phyloP scores from a whole-genome alignment of 2,329 filamentous ascomycete species.

The Curvularia spicifera region DNA sequence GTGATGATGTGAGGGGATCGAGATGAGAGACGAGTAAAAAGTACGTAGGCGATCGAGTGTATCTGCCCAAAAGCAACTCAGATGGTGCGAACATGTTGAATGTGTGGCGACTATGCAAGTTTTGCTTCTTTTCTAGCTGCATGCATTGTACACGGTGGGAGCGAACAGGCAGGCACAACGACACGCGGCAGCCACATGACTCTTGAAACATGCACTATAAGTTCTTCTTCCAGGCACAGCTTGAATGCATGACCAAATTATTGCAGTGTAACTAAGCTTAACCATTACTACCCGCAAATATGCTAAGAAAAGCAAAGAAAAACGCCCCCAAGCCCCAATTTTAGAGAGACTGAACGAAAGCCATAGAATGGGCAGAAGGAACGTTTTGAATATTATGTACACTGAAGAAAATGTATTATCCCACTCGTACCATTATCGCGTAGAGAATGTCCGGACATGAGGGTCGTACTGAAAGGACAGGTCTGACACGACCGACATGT shows the following conservation, averaged over 20 bases:
- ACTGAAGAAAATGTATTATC: neutral
- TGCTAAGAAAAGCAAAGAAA: neutral
- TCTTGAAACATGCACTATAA: neutral
- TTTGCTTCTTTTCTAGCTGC: neutral
- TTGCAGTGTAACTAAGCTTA: neutral
- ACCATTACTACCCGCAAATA: neutral
- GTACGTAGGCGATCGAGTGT: neutral
- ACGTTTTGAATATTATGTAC: slow-evolving; percentile 13
- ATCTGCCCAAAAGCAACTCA: neutral
- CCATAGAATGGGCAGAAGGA: slow-evolving; percentile 15
- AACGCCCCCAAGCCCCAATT: neutral
- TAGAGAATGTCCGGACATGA: neutral
- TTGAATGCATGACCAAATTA: neutral
- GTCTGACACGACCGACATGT: slow-evolving; percentile 41
- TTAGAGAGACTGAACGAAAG: neutral
- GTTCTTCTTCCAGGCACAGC: neutral
- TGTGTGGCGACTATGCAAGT: neutral
- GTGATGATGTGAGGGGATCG: neutral
- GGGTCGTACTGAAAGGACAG: slow-evolving; percentile 39
- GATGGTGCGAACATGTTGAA: neutral
- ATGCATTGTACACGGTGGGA: neutral
- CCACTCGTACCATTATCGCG: neutral
- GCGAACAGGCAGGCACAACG: neutral
- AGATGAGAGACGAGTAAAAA: neutral
- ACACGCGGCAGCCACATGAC: neutral